phyloP scores from a whole-genome alignment of 2,329 filamentous ascomycete genomes.

The Sarocladiaceae sp. region DNA sequence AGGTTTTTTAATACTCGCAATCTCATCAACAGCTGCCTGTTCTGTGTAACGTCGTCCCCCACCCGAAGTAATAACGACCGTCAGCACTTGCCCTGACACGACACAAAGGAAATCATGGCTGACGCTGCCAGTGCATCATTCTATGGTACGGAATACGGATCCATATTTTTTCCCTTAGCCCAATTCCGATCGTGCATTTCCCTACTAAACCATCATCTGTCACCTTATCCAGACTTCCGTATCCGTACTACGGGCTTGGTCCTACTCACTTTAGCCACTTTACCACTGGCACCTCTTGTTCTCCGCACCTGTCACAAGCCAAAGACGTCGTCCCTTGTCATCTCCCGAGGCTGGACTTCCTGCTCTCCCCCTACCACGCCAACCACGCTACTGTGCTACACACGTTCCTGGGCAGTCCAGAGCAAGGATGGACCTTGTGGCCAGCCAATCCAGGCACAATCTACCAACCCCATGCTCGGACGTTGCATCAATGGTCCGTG shows the following conservation, averaged over 20 bases:
- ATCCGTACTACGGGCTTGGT: too few species aligned
- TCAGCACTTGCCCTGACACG: too few species aligned
- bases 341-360: constrained; percentile 4
- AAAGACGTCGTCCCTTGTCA: not conserved
- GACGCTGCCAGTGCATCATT: too few species aligned
- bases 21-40: not conserved
- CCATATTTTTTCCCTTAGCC: too few species aligned
- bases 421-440: not conserved
- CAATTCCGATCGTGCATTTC: too few species aligned
- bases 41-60: not conserved
- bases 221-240: too few species aligned
- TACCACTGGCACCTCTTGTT: not conserved
- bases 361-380: not conserved
- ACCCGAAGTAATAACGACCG: not conserved
- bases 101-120: too few species aligned
- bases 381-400: not conserved
- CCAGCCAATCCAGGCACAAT: not conserved
- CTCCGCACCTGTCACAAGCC: constrained; percentile 7
- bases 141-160: too few species aligned
- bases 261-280: too few species aligned
- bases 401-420: not conserved
- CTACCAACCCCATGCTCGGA: not conserved
- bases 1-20: too few species aligned
- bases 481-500: not conserved
- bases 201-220: too few species aligned